Evolutionary conservation across 2,329 filamentous ascomycete species (phyloP).

Genomic region (Zymoseptoria passerinii): DNA sequence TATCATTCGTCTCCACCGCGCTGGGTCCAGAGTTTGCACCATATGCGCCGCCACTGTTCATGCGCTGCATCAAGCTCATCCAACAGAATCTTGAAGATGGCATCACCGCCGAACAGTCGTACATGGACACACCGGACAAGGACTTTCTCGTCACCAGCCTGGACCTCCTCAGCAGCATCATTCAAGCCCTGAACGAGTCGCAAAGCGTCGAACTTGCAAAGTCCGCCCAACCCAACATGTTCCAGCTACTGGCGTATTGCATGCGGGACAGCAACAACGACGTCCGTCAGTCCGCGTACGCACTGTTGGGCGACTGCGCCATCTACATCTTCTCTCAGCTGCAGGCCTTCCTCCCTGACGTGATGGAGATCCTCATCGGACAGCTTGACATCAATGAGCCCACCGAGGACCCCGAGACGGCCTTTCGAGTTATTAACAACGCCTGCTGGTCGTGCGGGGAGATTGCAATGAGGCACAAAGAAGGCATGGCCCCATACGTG

Average conservation of each 20-base stretch:
- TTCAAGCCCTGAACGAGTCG: conserved; percentile 71
- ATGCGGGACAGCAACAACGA: conserved; percentile 88
- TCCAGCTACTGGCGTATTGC: conserved; percentile 81
- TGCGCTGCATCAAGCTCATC: conserved; percentile 81
- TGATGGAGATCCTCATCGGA: conserved; percentile 74
- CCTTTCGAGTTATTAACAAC: conserved; percentile 93
- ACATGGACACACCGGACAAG: conserved; percentile 76
- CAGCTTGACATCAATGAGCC: conserved; percentile 70
- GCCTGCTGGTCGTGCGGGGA: conserved; percentile 96
- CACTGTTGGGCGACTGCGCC: conserved; percentile 85
- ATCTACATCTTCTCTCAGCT: conserved; percentile 84
- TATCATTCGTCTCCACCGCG: conserved; percentile 87
- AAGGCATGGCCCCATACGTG: conserved; percentile 66
- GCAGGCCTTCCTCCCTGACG: conserved; percentile 59
- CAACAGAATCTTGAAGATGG: conserved; percentile 82
- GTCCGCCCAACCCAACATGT: conserved; percentile 71
- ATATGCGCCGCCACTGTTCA: conserved; percentile 78
- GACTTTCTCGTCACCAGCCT: conserved; percentile 94
- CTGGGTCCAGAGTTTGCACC: conserved; percentile 74
- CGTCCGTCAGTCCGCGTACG: conserved; percentile 92
- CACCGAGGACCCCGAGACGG: conserved; percentile 70
- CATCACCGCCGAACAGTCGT: conserved; percentile 59
- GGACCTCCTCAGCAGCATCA: conserved; percentile 84
- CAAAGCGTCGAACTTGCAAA: conserved; percentile 71
- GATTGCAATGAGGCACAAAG: conserved; percentile 70